Conservation (phyloP, 371 early-diverging fungal species). For the Apophysomyces elegans region DNA sequence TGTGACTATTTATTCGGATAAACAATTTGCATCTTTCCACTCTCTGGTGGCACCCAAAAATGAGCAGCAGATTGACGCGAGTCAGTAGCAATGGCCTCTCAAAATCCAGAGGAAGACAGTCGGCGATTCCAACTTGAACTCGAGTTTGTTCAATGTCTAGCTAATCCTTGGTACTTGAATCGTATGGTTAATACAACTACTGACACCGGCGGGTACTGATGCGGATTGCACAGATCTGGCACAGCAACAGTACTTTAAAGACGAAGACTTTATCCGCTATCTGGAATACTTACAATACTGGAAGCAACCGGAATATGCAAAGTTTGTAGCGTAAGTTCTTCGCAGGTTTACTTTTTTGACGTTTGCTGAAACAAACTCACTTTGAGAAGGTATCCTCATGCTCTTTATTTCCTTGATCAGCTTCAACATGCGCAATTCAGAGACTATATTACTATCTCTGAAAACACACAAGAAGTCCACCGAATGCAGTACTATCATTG, state of each 20-base stretch:
- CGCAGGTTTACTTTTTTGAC: neutral
- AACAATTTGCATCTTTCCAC: too few relatives aligned
- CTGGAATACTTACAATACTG: slow-evolving; percentile 91
- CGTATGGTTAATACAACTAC: slow-evolving; percentile 43
- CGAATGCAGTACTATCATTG: slow-evolving; percentile 89
- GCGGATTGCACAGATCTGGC: slow-evolving; percentile 70
- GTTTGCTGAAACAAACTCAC: neutral
- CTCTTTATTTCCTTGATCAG: slow-evolving; percentile 82
- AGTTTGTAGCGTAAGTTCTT: slow-evolving; percentile 76
- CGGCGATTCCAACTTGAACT: slow-evolving; percentile 88
- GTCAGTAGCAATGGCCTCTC: neutral
- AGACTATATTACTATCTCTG: slow-evolving; percentile 71
- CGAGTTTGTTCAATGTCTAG: slow-evolving; percentile 92
- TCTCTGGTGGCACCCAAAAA: too few relatives aligned
- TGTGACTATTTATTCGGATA: too few relatives aligned
- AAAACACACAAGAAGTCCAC: slow-evolving; percentile 79
- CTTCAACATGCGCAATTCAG: slow-evolving; percentile 84
- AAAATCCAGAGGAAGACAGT: slow-evolving; percentile 46
- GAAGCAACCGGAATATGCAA: slow-evolving; percentile 87
- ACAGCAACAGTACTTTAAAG: slow-evolving; percentile 84
- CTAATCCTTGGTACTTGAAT: slow-evolving; percentile 95
- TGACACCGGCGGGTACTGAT: neutral
- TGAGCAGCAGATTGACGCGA: too few relatives aligned
- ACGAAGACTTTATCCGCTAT: slow-evolving; percentile 85
- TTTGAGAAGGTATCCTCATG: slow-evolving; percentile 79